Base-by-base conservation (phyloP, 2,329 filamentous ascomycete genomes). In the Rhynchosporium secalis region DNA sequence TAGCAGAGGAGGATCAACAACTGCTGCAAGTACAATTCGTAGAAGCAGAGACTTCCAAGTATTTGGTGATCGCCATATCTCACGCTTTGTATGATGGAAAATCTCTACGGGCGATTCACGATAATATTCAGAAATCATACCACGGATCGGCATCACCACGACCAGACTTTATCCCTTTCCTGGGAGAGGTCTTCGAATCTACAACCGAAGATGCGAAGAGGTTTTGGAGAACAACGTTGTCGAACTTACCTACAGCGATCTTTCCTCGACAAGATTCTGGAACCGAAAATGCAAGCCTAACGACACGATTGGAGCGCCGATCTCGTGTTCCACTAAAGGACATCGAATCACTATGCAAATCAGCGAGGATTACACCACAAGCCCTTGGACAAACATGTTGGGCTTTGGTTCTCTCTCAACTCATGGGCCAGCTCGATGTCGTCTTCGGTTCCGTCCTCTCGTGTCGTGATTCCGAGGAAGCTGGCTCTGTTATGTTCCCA, bases 1-100 rank as follows among this genome's bases (percentile, higher is more conserved):
- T 66, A 3, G 83, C 83, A 3, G 68, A 69, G 4, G 57, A 70
- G 4, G 56, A 75, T 29, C 56, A 72, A 0, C 58, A 75, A 8
- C 69, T 88, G 2, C 74, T 87, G 6, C 83, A 85, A 59, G 69
- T 88, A 0, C 75, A 73, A 0, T 75, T 84, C 58, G 75, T 75
- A 3, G 70, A 63, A 5, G 72, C 74, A 1, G 75, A 64, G 2
- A 68, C 63, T 13, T 71, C 69, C 41, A 69, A 64, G 33, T 84
- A 81, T 60, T 65, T 87, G 1, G 71, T 87, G 4, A 73, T 97
- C 1, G 93, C 91, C 0, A 86, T 96, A 45, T 83, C 92, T 0
- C 93, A 97, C 75, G 91, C 92, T 1, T 80, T 96, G 26, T 97
- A 97, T 68, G 93, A 97, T 72, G 93, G 93, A 0, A 92, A 88